Evolutionary conservation across 441 rosid genomes (phyloP), one percentile per base, ranked within the genome.

Genomic region (Aleurites moluccanus): DNA sequence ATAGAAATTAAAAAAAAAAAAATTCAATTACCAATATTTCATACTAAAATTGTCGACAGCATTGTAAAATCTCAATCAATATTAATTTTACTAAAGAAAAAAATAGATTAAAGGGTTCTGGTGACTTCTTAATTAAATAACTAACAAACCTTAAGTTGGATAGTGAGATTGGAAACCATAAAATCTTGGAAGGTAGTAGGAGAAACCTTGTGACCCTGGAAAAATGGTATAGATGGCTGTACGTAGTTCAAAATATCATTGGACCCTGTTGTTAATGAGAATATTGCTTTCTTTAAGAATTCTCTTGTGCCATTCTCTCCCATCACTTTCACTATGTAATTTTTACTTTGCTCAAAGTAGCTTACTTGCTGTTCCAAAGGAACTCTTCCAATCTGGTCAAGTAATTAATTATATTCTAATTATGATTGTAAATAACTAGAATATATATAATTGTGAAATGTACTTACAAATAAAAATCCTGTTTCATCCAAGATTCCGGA

Each of bases 401-500:
- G 13, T 38, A 66, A 45, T 45, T 50, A 16, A 66, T 8, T 25
- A 0, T n/a, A 14, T 10, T 53, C 59, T 53, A 53, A 7, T 53
- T 53, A 20, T 53, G 3, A 50, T 45, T 45, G 49, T n/a, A n/a
- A n/a, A n/a, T n/a, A n/a, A n/a, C n/a, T n/a, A n/a, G n/a, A n/a
- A n/a, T n/a, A 42, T 42, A 30, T 23, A 2, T 28, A 66, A 66
- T 10, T 10, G 14, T 9, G 21, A 3, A 23, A 18, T 21, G 14
- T 18, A 71, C 89, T 87, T 71, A 89, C 87, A 23, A 88, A 87
- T 5, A 87, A 77, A 73, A 72, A 69, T 35, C 88, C 89, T 4
- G 90, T 87, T 72, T 85, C 82, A 14, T 88, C 85, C 76, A 89
- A 78, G 52, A 89, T 80, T 69, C 93, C 92, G 21, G 86, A 80